Base-by-base conservation (phyloP, 2,329 filamentous ascomycete species). In the Neonectria faginata region DNA sequence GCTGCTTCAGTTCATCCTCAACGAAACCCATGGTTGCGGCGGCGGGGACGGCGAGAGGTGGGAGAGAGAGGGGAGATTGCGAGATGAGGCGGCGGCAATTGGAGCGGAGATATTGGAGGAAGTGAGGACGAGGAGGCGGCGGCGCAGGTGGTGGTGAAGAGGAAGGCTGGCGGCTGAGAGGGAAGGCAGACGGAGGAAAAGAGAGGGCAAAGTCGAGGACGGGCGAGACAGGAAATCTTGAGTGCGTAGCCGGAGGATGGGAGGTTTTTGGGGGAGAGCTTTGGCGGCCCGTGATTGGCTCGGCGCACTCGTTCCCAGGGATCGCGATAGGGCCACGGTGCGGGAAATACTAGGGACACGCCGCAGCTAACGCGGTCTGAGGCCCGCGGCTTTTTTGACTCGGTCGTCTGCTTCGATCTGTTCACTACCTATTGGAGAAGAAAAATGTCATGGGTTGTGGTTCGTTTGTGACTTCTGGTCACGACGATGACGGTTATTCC, bases 1-100 rank as follows among this genome's bases (percentile, higher is more conserved):
- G 89, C 82, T 91, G 88, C 80, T 94, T 89, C 78, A 97, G 89
- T 79, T 94, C 89, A 78, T 96, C 92, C 79, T 92, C 91, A 82
- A 95, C 90, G 79, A 92, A 92, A 81, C 93, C 92, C 94, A 97
- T 97, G 86, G 81, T 86, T 82, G 80, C 78, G 74, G 72, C 67
- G 65, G 52, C 62, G 39, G 80, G 78, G 74, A 72, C 66, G 66
- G 51, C 63, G 41, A 48, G 27, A 54, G 57, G 62, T 54, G 60
- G 60, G 58, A 62, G 57, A 33, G 60, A 51, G 65, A 66, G 69
- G 67, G 48, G 63, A 57, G 58, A 60, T 60, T 59, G 61, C 50
- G 45, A 11, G 27, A 20, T 5, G 48, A 51, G 58, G 59, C 60
- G 62, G 62, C 50, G 47, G 66, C 48, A 72, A 68, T 71, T 67